These are phyloP conservation scores for Stemphylium vesicarium DNA, from an alignment of 2,329 filamentous ascomycete species.

Conservation along the genomic window DNA sequence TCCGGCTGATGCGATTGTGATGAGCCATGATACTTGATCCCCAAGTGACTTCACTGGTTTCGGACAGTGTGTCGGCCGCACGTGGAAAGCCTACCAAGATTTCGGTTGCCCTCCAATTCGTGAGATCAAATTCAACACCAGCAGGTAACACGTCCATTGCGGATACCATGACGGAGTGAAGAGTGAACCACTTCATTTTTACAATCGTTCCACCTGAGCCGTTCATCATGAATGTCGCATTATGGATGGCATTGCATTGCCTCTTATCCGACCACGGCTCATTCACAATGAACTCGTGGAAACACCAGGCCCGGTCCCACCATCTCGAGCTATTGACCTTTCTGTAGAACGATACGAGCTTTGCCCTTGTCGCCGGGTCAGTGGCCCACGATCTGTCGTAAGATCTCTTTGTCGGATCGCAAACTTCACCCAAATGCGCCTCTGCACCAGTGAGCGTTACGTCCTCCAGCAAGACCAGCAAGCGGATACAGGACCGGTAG, in stretches of 20 bases:
- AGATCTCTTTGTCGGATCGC: background rate
- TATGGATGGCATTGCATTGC: slow-evolving; percentile 9
- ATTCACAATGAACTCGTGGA: slow-evolving; percentile 24
- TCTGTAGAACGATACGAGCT: slow-evolving; percentile 8
- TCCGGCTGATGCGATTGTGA: slow-evolving; percentile 12
- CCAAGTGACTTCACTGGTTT: background rate
- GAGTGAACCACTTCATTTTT: slow-evolving; percentile 20
- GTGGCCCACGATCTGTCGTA: background rate
- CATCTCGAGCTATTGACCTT: slow-evolving; percentile 18
- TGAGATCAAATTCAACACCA: background rate
- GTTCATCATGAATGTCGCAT: slow-evolving; percentile 24
- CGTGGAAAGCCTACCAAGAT: background rate
- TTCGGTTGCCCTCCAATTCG: background rate
- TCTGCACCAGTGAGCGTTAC: slow-evolving; percentile 17
- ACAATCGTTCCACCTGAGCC: slow-evolving; percentile 14
- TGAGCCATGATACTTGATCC: slow-evolving; percentile 21
- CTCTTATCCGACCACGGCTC: slow-evolving; percentile 19
- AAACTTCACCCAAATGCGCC: slow-evolving; percentile 3
- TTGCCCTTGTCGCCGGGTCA: background rate
- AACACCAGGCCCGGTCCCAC: slow-evolving; percentile 26
- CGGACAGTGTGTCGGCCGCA: too few species aligned
- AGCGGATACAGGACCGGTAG: slow-evolving; percentile 21
- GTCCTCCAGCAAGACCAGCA: slow-evolving; percentile 22
- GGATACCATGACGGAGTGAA: slow-evolving; percentile 8
- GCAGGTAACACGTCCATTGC: background rate